Percentiles rank a stretch among this genome's conserved stretches.
Conservation (phyloP, 768 basidiomycete species). For the Leccinum rimulosum region DNA sequence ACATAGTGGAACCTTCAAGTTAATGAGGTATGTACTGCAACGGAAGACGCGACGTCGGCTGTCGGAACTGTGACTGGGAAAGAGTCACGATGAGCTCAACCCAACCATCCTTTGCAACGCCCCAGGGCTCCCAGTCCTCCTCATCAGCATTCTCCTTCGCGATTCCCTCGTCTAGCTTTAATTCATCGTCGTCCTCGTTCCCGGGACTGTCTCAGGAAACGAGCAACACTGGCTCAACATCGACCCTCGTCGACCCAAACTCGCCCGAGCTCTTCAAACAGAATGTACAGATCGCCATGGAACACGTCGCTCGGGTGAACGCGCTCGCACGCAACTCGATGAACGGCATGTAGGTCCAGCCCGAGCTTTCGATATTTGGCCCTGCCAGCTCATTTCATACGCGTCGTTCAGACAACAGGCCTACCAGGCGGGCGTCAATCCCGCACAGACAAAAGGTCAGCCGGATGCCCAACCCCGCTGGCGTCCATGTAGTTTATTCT, state of each 20-base stretch:
- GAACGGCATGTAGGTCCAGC: slow-evolving; percentile 40
- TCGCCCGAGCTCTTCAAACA: slow-evolving; percentile 64
- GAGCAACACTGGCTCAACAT: slow-evolving; percentile 4
- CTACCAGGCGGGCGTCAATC: slow-evolving; percentile 51
- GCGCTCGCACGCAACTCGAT: slow-evolving; percentile 37
- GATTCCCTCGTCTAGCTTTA: slow-evolving; percentile 11
- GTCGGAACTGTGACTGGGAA: slow-evolving; percentile 24
- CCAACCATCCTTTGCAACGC: slow-evolving; percentile 12
- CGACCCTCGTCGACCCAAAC: slow-evolving; percentile 44
- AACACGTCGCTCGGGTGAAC: slow-evolving; percentile 49
- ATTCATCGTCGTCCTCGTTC: slow-evolving; percentile 14
- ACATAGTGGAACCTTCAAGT: too few species aligned
- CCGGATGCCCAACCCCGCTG: neutral
- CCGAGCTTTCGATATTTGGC: neutral
- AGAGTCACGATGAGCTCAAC: slow-evolving; percentile 9
- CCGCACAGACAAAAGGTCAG: slow-evolving; percentile 54
- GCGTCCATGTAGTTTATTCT: slow-evolving; percentile 8
- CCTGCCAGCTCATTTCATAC: neutral
- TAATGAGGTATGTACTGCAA: too few species aligned
- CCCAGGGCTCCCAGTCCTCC: slow-evolving; percentile 17
- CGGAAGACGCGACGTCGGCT: slow-evolving; percentile 31
- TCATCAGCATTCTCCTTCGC: slow-evolving; percentile 19
- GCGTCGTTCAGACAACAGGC: slow-evolving; percentile 52
- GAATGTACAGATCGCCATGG: slow-evolving; percentile 47
- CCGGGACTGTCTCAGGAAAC: slow-evolving; percentile 29